A percentile compares a stretch with the other conserved stretches of the same genome.
phyloP scores from a whole-genome alignment of 1,284 basidiomycete genomes.

The Leccinum subatratum region DNA sequence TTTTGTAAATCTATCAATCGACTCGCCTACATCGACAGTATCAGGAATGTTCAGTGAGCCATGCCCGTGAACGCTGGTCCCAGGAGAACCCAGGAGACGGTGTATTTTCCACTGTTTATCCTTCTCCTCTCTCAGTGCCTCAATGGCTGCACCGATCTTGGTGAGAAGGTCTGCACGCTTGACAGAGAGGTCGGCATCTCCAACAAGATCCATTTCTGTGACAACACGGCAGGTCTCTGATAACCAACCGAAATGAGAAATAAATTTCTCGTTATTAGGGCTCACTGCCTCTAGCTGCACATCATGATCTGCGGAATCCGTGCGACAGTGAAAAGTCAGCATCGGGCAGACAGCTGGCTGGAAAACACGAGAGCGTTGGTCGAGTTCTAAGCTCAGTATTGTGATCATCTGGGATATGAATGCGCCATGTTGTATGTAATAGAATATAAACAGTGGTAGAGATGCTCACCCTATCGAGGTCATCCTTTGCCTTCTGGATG shows the following conservation, averaged over 20 bases:
- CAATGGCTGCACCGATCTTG: neutral
- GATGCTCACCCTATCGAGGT: neutral
- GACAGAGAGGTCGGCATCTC: neutral
- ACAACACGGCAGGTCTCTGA: neutral
- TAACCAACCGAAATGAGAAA: neutral
- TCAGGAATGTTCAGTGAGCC: neutral
- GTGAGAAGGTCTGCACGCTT: neutral
- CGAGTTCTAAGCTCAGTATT: neutral
- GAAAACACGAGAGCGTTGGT: neutral
- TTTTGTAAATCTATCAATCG: neutral
- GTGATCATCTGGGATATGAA: neutral
- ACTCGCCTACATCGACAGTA: neutral
- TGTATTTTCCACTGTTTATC: neutral
- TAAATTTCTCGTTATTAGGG: neutral
- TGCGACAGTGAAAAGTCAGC: neutral
- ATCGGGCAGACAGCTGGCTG: neutral
- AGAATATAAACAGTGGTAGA: neutral
- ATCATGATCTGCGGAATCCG: neutral
- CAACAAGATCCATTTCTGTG: neutral
- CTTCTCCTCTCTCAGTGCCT: neutral
- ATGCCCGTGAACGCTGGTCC: neutral
- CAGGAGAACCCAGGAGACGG: neutral
- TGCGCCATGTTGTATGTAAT: neutral
- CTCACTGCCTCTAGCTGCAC: neutral
- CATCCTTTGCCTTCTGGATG: neutral